These are phyloP conservation scores for Dipteronia dyeriana DNA, from an alignment of 345 rosid genomes.

Conservation along the genomic window DNA sequence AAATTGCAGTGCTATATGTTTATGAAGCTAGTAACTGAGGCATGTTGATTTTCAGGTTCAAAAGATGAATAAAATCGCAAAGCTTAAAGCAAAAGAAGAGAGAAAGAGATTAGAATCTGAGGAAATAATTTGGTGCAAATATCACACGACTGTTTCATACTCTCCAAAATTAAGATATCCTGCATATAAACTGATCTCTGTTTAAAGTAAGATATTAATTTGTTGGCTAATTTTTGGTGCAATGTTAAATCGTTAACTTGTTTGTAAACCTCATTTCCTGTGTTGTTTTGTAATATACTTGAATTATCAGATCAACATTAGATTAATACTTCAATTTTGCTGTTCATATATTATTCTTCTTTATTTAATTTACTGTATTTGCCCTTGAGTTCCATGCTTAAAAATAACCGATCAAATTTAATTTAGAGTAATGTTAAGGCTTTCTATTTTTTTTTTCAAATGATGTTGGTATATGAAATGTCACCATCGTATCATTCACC, in stretches of 20 bases:
- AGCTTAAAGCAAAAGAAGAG: conserved; percentile 79
- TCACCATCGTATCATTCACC: too few relatives aligned
- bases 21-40: conserved; percentile 15
- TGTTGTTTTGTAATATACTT: not conserved
- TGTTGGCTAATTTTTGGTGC: not conserved
- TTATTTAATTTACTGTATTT: not conserved
- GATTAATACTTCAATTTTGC: not conserved
- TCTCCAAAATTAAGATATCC: not conserved
- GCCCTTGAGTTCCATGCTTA: conserved; percentile 8
- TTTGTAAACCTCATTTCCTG: not conserved
- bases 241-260: not conserved
- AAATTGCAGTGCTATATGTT: conserved; percentile 5
- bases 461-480: too few relatives aligned
- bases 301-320: not conserved
- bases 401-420: too few relatives aligned
- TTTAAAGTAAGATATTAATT: not conserved
- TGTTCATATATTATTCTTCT: not conserved
- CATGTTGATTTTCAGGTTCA: conserved; percentile 53
- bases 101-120: conserved; percentile 78
- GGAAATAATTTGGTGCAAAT: conserved; percentile 48
- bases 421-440: too few relatives aligned
- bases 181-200: not conserved
- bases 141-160: not conserved
- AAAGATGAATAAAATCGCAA: conserved; percentile 93
- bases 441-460: too few relatives aligned